These are phyloP conservation scores for Debaryomyces subglobosus DNA, from an alignment of 1,139 yeast genomes.

Conservation along the genomic window DNA sequence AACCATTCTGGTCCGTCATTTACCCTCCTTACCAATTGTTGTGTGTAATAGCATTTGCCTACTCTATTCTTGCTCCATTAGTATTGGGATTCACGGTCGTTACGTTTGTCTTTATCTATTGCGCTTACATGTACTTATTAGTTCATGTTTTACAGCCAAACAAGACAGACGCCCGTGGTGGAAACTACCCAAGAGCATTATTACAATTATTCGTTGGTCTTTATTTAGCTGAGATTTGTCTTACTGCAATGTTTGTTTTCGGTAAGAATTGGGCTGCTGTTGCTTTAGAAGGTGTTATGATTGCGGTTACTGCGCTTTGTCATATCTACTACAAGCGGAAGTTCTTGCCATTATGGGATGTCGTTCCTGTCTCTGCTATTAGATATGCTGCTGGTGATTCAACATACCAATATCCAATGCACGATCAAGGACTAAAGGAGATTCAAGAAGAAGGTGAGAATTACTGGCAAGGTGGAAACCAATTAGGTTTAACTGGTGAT, in stretches of 20 bases:
- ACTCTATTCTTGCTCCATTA: conserved; percentile 48
- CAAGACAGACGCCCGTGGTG: conserved; percentile 60
- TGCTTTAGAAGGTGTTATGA: conserved; percentile 58
- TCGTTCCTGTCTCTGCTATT: conserved; percentile 77
- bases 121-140: conserved; percentile 61
- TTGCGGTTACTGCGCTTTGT: conserved; percentile 53
- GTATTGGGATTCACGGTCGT: conserved; percentile 51
- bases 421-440: conserved; percentile 67
- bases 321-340: conserved; percentile 60
- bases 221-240: conserved; percentile 67
- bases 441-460: conserved; percentile 55
- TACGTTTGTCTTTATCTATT: conserved; percentile 51
- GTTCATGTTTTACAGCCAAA: conserved; percentile 61
- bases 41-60: conserved; percentile 41
- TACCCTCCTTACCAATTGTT: conserved; percentile 47
- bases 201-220: conserved; percentile 68
- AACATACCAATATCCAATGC: conserved; percentile 51
- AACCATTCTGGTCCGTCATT: conserved; percentile 44
- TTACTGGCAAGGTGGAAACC: conserved; percentile 51
- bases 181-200: conserved; percentile 65
- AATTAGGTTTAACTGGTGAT: conserved; percentile 35
- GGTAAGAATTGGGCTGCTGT: conserved; percentile 75
- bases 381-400: conserved; percentile 58
- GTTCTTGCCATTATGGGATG: conserved; percentile 63
- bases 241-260: conserved; percentile 69